Conservation (phyloP, 2,329 filamentous ascomycete species). For the Aspergillus tanneri region DNA sequence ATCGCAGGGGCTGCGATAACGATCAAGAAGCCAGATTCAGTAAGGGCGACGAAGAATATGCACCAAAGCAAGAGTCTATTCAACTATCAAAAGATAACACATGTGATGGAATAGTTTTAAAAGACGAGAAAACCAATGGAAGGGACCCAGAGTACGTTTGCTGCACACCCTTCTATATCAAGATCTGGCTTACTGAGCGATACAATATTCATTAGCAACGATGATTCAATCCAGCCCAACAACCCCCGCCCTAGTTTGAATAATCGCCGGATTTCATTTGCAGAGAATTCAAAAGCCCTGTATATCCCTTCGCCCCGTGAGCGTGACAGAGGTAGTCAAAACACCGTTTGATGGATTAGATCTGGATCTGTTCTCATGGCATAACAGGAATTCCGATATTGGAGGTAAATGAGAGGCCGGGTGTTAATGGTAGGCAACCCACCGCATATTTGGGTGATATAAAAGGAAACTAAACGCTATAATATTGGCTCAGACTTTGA, state of each 20-base stretch:
- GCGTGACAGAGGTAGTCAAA: conserved; percentile 21
- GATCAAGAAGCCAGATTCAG: conserved; percentile 14
- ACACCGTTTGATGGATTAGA: background rate
- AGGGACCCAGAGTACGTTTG: too few species aligned
- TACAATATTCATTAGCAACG: too few species aligned
- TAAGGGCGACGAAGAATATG: background rate
- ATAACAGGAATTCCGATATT: conserved; percentile 24
- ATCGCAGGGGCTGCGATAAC: background rate
- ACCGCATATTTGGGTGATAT: background rate
- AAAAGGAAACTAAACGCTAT: background rate
- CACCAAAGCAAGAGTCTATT: background rate
- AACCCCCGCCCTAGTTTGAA: background rate
- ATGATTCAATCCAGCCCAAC: background rate
- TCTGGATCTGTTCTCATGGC: conserved; percentile 5
- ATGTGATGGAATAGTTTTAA: background rate
- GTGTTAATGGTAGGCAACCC: conserved; percentile 11
- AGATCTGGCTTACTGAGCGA: too few species aligned
- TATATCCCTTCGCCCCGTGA: conserved; percentile 28
- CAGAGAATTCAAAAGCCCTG: conserved; percentile 22
- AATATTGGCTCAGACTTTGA: background rate
- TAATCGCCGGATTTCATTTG: conserved; percentile 10
- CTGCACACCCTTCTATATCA: too few species aligned
- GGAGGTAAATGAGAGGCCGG: conserved; percentile 24
- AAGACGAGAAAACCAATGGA: background rate
- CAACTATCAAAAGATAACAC: background rate